These are phyloP conservation scores for Amesomyces nigricolor DNA, from an alignment of 2,329 filamentous ascomycete genomes.

Conservation along the genomic window DNA sequence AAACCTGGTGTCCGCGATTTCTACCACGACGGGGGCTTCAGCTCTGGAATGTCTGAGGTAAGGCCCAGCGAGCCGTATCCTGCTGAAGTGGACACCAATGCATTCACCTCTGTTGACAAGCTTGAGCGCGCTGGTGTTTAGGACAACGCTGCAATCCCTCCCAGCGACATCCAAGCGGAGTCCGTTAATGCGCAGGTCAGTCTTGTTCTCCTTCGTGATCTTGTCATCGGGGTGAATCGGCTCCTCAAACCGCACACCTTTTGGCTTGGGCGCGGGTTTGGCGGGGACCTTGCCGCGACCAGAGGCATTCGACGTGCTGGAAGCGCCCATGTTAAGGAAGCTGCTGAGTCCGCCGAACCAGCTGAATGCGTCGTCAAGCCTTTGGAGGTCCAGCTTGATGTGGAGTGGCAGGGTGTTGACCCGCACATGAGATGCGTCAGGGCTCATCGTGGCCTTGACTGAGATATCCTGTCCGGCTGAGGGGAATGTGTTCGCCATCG, in stretches of 20 bases:
- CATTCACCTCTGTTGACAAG: conserved; percentile 68
- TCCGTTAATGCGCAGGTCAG: conserved; percentile 72
- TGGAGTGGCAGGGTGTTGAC: conserved; percentile 72
- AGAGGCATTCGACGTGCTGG: conserved; percentile 69
- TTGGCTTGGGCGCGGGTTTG: conserved; percentile 39
- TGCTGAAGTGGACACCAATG: conserved; percentile 67
- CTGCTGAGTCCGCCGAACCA: conserved; percentile 91
- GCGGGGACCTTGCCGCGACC: conserved; percentile 35
- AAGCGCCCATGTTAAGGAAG: conserved; percentile 80
- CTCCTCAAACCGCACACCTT: conserved; percentile 55
- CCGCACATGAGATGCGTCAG: conserved; percentile 48
- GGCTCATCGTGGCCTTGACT: conserved; percentile 44
- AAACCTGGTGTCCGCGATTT: conserved; percentile 60
- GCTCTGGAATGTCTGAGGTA: conserved; percentile 48
- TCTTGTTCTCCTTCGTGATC: conserved; percentile 54
- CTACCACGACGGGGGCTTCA: conserved; percentile 56
- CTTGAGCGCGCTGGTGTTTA: conserved; percentile 79
- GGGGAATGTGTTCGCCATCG: conserved; percentile 53
- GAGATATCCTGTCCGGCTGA: conserved; percentile 53
- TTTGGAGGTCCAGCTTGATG: conserved; percentile 69
- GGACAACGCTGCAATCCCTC: conserved; percentile 64
- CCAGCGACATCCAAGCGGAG: conserved; percentile 71
- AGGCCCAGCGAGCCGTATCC: conserved; percentile 69
- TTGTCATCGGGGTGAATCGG: conserved; percentile 45
- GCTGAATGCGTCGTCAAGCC: conserved; percentile 77